Base-by-base conservation (phyloP, 2,329 filamentous ascomycete genomes). In the Aspergillus sp. region DNA sequence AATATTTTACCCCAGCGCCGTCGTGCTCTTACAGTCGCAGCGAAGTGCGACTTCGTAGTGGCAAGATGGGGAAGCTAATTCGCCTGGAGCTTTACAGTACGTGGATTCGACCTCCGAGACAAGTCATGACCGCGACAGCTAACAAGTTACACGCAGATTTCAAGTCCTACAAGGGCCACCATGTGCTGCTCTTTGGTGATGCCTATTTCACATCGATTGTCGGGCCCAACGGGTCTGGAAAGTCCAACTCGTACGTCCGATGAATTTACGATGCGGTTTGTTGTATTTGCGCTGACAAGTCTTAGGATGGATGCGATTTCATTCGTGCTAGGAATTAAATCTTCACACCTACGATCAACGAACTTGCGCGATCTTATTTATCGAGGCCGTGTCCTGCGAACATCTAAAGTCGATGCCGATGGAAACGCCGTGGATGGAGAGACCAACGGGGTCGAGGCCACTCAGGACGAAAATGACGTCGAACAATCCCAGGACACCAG, bases 161-260 rank as follows among this genome's bases (percentile, higher is more conserved):
- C 86, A 99, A 99, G 80, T 98, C 95, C 68, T 99, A 99, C 82
- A 96, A 96, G 77, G 95, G 93, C 58, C 93, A 97, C 70, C 95
- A 99, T 79, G 88, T 86, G 60, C 86, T 99, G 45, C 86, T 97
- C 53, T 97, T 99, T 70, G 93, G 93, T 70, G 93, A 99, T 79
- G 96, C 93, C 2, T 98, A 97, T 78, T 99, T 99, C 77, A 99
- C 95, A 50, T 99, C 95, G 42, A 97, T 99, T 71, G 98, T 99
- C 71, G 95, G 96, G 5, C 95, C 95, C 73, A 99, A 99, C 93
- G 95, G 95, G 81, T 98, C 95, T 37, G 95, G 95, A 64, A 99
- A 99, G 77, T 99, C 95, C 19, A 99, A 99, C 75, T 96, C 93
- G 90, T 93, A 78, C 73, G 87, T 81, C 48, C 33, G 33, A 6